Evolutionary conservation across 2,329 filamentous ascomycete species (phyloP).

Genomic region (Penicillium capsulatum): DNA sequence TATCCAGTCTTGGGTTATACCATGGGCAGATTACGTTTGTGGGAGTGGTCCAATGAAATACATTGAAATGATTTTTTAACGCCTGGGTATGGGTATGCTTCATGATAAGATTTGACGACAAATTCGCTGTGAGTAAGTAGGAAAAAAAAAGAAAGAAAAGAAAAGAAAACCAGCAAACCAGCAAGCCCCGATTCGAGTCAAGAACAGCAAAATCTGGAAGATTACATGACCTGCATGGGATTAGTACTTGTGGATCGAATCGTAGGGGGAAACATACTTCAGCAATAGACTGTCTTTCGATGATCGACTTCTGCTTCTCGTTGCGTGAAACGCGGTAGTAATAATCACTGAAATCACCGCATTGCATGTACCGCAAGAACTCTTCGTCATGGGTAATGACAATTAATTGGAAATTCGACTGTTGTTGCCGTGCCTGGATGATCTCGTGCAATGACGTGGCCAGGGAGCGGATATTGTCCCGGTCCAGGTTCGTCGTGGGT

Average conservation of each 20-base stretch:
- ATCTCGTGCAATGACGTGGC: slow-evolving; percentile 82
- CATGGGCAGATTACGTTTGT: no score
- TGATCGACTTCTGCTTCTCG: slow-evolving; percentile 79
- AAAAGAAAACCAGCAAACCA: no score
- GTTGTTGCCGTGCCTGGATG: slow-evolving; percentile 74
- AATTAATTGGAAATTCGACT: slow-evolving; percentile 95
- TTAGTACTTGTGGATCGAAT: slow-evolving; percentile 6
- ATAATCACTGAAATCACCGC: slow-evolving; percentile 84
- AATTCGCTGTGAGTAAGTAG: not conserved
- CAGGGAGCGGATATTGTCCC: slow-evolving; percentile 87
- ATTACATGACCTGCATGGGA: slow-evolving; percentile 18
- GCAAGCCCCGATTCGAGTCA: no score
- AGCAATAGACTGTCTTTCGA: slow-evolving; percentile 60
- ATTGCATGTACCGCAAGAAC: slow-evolving; percentile 89
- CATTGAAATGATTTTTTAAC: not conserved
- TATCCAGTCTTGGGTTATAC: no score
- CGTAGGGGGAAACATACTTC: slow-evolving; percentile 36
- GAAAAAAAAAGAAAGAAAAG: not conserved
- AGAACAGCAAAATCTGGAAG: not conserved
- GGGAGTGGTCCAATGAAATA: no score
- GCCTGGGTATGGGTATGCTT: not conserved
- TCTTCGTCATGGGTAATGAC: slow-evolving; percentile 99
- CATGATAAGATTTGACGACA: not conserved
- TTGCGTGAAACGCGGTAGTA: slow-evolving; percentile 86
- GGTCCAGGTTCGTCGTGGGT: slow-evolving; percentile 93